Evolutionary conservation across 208 protist species (phyloP).

Genomic region (Vickermania spadyakhi): DNA sequence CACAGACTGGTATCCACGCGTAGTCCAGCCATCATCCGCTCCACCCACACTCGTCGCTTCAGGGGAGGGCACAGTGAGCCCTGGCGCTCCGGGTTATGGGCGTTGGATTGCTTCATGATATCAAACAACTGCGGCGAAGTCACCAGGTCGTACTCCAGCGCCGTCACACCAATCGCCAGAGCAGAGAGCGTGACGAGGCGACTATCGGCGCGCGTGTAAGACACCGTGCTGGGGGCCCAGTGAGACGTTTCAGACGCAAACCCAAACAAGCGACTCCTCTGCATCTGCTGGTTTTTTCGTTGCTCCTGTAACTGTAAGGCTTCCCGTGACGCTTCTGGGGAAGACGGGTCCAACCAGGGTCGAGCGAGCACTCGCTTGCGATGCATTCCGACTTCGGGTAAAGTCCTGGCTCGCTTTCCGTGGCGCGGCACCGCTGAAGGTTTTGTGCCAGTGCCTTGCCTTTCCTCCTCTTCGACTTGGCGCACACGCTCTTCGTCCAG

Average conservation of each 20-base stretch:
- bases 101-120: too few relatives aligned
- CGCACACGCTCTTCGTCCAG: too few relatives aligned
- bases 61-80: constrained; percentile 34
- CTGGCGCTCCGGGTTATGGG: too few relatives aligned
- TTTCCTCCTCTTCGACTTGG: too few relatives aligned
- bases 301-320: too few relatives aligned
- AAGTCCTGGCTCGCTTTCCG: too few relatives aligned
- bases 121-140: constrained; percentile 66
- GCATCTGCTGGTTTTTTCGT: too few relatives aligned
- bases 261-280: neutral
- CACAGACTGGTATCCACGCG: constrained; percentile 50
- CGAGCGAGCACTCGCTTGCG: neutral
- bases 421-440: too few relatives aligned
- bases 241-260: neutral
- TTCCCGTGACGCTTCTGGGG: too few relatives aligned
- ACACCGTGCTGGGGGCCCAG: neutral
- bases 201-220: constrained; percentile 13
- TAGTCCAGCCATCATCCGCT: constrained; percentile 76
- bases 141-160: constrained; percentile 59
- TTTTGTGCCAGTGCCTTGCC: too few relatives aligned
- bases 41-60: constrained; percentile 25
- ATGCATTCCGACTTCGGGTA: too few relatives aligned
- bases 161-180: constrained; percentile 49
- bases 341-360: neutral
- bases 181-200: constrained; percentile 29